Percentiles rank a stretch among this genome's conserved stretches.
Evolutionary conservation across 306 rosid species (phyloP).

Genomic region (Cucumis melo): DNA sequence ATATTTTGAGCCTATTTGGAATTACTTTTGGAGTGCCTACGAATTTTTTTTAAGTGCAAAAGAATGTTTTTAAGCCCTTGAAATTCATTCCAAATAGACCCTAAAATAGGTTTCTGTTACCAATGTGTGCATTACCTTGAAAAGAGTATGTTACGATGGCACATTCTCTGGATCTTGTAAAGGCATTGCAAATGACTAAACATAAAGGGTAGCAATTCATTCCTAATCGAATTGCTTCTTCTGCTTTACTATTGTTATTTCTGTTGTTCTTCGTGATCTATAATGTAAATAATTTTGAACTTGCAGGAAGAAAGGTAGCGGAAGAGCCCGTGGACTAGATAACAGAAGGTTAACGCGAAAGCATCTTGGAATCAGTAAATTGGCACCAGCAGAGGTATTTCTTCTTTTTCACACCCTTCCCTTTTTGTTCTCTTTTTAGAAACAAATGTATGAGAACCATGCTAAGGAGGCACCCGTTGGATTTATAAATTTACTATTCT

Average conservation of each 20-base stretch:
- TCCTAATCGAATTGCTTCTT: not conserved
- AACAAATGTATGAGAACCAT: not conserved
- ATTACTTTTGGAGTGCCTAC: no score
- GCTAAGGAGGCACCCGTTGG: not conserved
- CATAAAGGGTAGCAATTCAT: not conserved
- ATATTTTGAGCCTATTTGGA: not conserved
- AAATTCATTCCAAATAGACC: no score
- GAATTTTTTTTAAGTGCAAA: no score
- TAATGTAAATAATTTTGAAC: not conserved
- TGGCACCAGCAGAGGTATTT: conserved; percentile 73
- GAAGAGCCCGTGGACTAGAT: conserved; percentile 57
- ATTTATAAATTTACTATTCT: not conserved
- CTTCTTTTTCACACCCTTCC: conserved; percentile 1
- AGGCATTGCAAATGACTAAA: not conserved
- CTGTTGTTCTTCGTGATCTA: not conserved
- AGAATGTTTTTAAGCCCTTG: not conserved
- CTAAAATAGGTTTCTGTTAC: not conserved
- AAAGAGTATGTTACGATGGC: not conserved
- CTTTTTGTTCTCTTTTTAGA: not conserved
- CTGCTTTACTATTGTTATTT: not conserved
- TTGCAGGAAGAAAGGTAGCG: conserved; percentile 71
- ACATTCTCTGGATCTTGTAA: not conserved
- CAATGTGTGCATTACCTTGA: not conserved
- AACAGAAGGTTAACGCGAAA: conserved; percentile 66
- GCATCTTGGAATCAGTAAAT: conserved; percentile 53